phyloP scores from a whole-genome alignment of 225 moss, liverwort and hornwort genomes.

The Marchantia paleacea region DNA sequence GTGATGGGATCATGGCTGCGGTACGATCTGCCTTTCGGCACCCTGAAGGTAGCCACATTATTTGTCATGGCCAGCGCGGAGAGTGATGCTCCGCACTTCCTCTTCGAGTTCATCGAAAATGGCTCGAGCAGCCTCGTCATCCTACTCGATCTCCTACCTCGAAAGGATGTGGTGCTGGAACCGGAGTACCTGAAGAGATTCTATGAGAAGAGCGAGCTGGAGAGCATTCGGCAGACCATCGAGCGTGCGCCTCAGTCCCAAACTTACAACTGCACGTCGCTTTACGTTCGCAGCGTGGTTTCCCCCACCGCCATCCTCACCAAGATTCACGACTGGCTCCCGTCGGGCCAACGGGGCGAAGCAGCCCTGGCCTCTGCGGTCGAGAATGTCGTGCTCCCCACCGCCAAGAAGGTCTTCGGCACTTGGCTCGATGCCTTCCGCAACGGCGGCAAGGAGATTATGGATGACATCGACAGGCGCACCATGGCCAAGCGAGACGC shows the following conservation, averaged over 20 bases:
- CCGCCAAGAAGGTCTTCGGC: constrained; percentile 37
- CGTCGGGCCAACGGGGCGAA: constrained; percentile 40
- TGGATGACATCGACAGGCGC: constrained; percentile 49
- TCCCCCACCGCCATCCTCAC: constrained; percentile 48
- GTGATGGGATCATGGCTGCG: constrained; percentile 84
- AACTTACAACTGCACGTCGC: constrained; percentile 35
- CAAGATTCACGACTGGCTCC: constrained; percentile 41
- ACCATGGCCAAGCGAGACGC: constrained; percentile 42
- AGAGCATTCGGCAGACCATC: constrained; percentile 27
- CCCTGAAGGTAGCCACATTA: constrained; percentile 73
- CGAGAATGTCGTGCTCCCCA: constrained; percentile 30
- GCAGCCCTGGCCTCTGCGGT: constrained; percentile 28
- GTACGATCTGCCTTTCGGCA: constrained; percentile 61
- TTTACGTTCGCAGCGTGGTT: constrained; percentile 44
- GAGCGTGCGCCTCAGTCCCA: constrained; percentile 41
- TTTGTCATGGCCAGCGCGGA: constrained; percentile 77
- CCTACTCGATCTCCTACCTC: constrained; percentile 44
- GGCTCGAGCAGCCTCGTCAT: constrained; percentile 37
- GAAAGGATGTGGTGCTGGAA: constrained; percentile 49
- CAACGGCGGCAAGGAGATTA: constrained; percentile 44
- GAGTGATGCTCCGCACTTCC: constrained; percentile 74
- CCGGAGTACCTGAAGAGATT: constrained; percentile 46
- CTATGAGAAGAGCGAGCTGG: constrained; percentile 42
- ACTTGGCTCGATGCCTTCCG: constrained; percentile 43
- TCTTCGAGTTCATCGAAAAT: constrained; percentile 71